Evolutionary conservation across 176 grass and related monocot species (phyloP), one percentile per base, ranked within the genome.

Genomic region (Rhynchospora breviuscula): DNA sequence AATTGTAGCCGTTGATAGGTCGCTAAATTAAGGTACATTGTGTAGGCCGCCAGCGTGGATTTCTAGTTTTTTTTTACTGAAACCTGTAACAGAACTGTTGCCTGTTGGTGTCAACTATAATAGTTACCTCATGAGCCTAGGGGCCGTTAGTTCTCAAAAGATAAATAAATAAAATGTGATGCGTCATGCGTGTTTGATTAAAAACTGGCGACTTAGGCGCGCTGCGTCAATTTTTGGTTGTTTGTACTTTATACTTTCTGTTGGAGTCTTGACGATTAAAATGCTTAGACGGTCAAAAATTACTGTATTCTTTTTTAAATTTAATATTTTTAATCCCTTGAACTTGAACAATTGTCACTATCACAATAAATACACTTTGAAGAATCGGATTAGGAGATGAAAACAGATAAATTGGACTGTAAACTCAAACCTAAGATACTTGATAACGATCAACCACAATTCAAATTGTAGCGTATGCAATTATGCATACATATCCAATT

Each of bases 1-100:
- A 82, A 67, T 82, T 68, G 6, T 54, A 66, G 18, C 80, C 80
- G 80, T 82, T 82, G 35, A 26, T 68, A 49, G 9, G 22, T 82
- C 10, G 6, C 80, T 82, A 67, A 82, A 67, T 82, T 82, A 33
- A 33, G 73, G 19, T 10, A 40, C 18, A 23, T 31, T 57, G 73
- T 31, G 22, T 47, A 31, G 6, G 49, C 73, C 49, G 49, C 51
- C 57, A 57, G 73, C 48, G 53, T 77, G 12, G 48, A 51, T 26
- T 75, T 12, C 10, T 19, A 5, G 13, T 77, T 77, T 26, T 53
- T 25, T n/a, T 57, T 31, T 12, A 78, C 73, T 57, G 23, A 56
- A 78, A 54, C 11, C 53, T 76, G 48, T 56, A 77, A 73, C 40
- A 73, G 45, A 51, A 1, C 12, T 73, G 67, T 74, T 74, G 9